Evolutionary conservation across 2,329 filamentous ascomycete species (phyloP).

Genomic region (Phyllosticta citrichinensis): DNA sequence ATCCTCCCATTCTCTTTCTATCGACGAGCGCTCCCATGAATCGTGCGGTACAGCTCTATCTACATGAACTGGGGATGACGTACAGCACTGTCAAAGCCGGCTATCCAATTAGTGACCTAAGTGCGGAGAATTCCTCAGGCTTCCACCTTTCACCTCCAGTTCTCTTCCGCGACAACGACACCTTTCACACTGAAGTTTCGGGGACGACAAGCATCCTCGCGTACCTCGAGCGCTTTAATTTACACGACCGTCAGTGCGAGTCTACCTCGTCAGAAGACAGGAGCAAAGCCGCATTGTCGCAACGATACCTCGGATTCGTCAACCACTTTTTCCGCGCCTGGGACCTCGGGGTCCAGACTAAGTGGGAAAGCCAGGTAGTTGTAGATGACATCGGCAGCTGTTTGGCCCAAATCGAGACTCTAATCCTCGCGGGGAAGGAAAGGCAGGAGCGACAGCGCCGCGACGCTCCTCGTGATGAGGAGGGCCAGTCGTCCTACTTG

Average conservation of each 20-base stretch:
- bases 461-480: neutral
- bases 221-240: conserved; percentile 25
- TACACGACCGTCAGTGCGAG: neutral
- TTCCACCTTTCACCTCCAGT: conserved; percentile 7
- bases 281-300: neutral
- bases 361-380: neutral
- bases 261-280: neutral
- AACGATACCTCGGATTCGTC: neutral
- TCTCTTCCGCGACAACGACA: conserved; percentile 25
- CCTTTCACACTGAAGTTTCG: conserved; percentile 22
- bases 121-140: neutral
- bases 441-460: neutral
- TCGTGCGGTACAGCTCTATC: conserved; percentile 23
- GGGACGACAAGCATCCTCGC: conserved; percentile 20
- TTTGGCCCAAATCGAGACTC: neutral
- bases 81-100: conserved; percentile 11
- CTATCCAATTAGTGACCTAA: neutral
- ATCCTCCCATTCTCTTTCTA: conserved; percentile 30
- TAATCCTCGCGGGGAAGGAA: neutral
- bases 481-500: neutral
- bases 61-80: conserved; percentile 18
- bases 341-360: neutral
- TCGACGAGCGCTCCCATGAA: conserved; percentile 22
- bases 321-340: neutral
- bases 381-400: neutral